Percentiles rank a stretch among this genome's conserved stretches.
These are phyloP conservation scores for Candida golubevii DNA, from an alignment of 805 yeast species.

Conservation along the genomic window DNA sequence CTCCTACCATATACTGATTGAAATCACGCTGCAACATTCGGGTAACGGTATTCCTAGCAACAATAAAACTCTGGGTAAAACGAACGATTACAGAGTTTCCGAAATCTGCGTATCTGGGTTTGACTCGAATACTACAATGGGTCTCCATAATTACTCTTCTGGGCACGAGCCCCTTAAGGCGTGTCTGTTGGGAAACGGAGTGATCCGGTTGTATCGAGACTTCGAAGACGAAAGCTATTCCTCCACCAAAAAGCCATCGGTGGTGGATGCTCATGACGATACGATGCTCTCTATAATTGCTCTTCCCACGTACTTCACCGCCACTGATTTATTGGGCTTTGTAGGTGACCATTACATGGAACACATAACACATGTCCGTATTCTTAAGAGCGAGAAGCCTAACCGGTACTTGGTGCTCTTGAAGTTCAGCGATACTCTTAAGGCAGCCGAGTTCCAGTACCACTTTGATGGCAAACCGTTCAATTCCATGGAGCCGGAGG, in stretches of 20 bases:
- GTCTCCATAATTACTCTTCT: conserved; percentile 2
- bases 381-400: conserved; percentile 60
- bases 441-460: conserved; percentile 62
- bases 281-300: conserved; percentile 78
- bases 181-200: conserved; percentile 66
- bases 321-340: conserved; percentile 77
- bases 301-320: conserved; percentile 82
- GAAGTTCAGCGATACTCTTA: conserved; percentile 56
- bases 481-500: conserved; percentile 85
- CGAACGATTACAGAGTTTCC: conserved; percentile 31
- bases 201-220: conserved; percentile 62
- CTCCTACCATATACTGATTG: conserved; percentile 34
- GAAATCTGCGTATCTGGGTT: conserved; percentile 21
- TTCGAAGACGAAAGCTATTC: conserved; percentile 29
- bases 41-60: background rate
- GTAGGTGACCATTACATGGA: conserved; percentile 59
- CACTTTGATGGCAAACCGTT: conserved; percentile 69
- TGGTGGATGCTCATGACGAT: conserved; percentile 42
- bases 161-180: conserved; percentile 53
- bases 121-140: conserved; percentile 4
- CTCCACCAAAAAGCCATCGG: conserved; percentile 3
- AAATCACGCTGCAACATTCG: conserved; percentile 12
- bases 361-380: conserved; percentile 64
- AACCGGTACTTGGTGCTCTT: conserved; percentile 73
- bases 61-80: background rate